Conservation (phyloP, 2,329 filamentous ascomycete genomes). For the Trichoderma aggressivum region DNA sequence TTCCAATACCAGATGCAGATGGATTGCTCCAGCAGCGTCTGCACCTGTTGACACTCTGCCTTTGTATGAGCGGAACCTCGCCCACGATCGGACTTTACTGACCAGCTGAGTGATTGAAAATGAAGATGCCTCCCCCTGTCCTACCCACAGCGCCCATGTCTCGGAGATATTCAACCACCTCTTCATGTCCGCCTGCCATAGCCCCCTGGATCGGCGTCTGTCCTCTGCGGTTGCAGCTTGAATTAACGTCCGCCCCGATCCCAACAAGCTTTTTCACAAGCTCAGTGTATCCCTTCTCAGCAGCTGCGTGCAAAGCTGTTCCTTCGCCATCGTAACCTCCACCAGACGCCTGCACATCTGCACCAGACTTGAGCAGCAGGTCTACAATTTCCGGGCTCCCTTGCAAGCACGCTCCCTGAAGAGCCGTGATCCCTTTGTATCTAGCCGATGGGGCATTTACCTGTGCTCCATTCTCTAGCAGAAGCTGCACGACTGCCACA, state of each 20-base stretch:
- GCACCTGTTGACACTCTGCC: neutral
- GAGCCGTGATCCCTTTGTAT: conserved; percentile 37
- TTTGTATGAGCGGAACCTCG: neutral
- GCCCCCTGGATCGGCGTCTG: conserved; percentile 36
- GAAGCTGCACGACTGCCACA: conserved; percentile 10
- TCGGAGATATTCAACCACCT: conserved; percentile 40
- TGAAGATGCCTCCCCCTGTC: neutral
- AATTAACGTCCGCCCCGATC: conserved; percentile 30
- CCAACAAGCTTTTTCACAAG: conserved; percentile 2
- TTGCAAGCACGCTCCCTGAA: conserved; percentile 35
- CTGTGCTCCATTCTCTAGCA: conserved; percentile 33
- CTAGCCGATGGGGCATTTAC: conserved; percentile 34
- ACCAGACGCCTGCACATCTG: conserved; percentile 29
- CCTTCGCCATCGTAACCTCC: neutral
- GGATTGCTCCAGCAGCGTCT: neutral
- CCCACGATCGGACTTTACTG: neutral
- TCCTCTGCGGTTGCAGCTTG: conserved; percentile 20
- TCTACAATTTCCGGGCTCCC: conserved; percentile 26
- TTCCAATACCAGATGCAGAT: neutral
- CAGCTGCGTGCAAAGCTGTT: conserved; percentile 26
- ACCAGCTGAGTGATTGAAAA: conserved; percentile 1
- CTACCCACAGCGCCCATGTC: conserved; percentile 32
- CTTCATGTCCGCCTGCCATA: conserved; percentile 36
- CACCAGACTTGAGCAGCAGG: conserved; percentile 29
- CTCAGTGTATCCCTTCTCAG: neutral